phyloP scores from a whole-genome alignment of 352 stramenopile species.

The Plasmopara viticola region DNA sequence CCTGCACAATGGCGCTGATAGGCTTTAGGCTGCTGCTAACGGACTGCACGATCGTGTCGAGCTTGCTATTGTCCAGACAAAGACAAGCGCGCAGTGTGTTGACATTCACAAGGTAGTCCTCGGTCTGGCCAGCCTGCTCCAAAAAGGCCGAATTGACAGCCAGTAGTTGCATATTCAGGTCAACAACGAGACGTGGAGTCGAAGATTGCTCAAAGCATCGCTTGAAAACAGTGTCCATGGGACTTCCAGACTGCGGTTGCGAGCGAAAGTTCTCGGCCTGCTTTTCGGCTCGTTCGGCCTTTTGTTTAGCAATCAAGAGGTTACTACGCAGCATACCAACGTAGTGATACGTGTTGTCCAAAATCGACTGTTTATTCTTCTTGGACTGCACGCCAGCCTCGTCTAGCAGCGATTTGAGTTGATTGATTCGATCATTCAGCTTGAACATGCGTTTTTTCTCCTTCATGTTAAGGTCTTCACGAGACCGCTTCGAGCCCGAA shows the following conservation, averaged over 20 bases:
- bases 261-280: constrained; percentile 46
- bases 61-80: constrained; percentile 43
- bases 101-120: constrained; percentile 35
- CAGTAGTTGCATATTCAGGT: constrained; percentile 44
- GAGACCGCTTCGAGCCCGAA: constrained; percentile 45
- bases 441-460: constrained; percentile 88
- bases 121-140: constrained; percentile 32
- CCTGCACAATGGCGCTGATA: constrained; percentile 45
- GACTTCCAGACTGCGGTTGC: constrained; percentile 25
- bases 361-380: constrained; percentile 73
- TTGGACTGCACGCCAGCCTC: constrained; percentile 57
- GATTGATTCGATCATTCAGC: constrained; percentile 77
- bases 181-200: constrained; percentile 48
- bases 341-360: constrained; percentile 63
- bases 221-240: constrained; percentile 43
- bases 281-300: constrained; percentile 47
- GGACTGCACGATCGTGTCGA: constrained; percentile 40
- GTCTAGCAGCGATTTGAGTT: constrained; percentile 55
- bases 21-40: constrained; percentile 36
- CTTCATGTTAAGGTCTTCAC: constrained; percentile 78
- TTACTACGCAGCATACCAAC: constrained; percentile 59
- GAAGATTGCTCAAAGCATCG: constrained; percentile 62
- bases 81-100: constrained; percentile 35
- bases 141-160: constrained; percentile 57
- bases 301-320: constrained; percentile 53